Conservation (phyloP, 805 yeast species). For the Sungouiozyma ichnusensis region DNA sequence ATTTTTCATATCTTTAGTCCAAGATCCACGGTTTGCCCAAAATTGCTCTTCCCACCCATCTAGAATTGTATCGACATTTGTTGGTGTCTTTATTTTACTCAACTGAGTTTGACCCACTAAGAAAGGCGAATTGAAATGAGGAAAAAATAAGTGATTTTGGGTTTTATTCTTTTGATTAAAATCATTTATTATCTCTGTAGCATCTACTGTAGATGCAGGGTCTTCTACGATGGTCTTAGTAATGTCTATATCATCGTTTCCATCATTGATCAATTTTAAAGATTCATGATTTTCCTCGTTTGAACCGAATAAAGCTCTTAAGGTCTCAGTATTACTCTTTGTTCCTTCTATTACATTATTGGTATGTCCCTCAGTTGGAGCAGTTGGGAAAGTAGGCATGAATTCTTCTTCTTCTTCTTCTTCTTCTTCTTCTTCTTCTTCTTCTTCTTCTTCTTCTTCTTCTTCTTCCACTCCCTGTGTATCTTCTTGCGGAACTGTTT, state of each 20-base stretch:
- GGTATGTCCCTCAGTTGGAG: conserved; percentile 4
- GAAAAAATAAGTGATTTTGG: conserved; percentile 56
- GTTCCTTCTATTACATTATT: conserved; percentile 17
- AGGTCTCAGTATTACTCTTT: conserved; percentile 44
- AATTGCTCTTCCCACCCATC: conserved; percentile 63
- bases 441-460: conserved; percentile 5
- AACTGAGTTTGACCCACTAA: conserved; percentile 76
- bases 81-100: conserved; percentile 35
- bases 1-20: conserved; percentile 65
- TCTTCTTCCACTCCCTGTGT: neutral
- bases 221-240: conserved; percentile 28
- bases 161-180: conserved; percentile 21
- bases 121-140: conserved; percentile 79
- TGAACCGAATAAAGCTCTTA: conserved; percentile 51
- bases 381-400: conserved; percentile 42
- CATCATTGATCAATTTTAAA: conserved; percentile 35
- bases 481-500: too few species aligned
- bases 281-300: conserved; percentile 20
- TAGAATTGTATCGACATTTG: conserved; percentile 25
- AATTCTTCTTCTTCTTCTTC: conserved; percentile 35
- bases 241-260: conserved; percentile 40
- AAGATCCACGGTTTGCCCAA: conserved; percentile 72
- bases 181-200: neutral
- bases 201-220: conserved; percentile 2
- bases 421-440: conserved; percentile 22